phyloP scores from a whole-genome alignment of 1,139 yeast genomes.

The Yamadazyma conglobata region DNA sequence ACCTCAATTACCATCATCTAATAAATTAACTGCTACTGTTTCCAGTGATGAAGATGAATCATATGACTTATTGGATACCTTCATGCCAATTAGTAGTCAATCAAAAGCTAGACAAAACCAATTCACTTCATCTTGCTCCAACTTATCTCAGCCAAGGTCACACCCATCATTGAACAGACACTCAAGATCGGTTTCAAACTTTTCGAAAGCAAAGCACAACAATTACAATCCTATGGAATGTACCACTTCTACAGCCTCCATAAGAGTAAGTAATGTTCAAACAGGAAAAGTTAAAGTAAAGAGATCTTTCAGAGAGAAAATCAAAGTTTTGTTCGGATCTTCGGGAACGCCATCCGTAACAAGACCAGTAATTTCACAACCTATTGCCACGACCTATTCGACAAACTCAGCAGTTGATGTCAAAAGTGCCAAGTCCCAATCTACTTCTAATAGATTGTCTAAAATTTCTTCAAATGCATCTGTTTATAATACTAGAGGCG shows the following conservation, averaged over 20 bases:
- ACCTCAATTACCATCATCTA: conserved; percentile 3
- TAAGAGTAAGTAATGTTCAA: conserved; percentile 13
- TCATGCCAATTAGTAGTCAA: conserved; percentile 13
- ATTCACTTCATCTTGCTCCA: conserved; percentile 15
- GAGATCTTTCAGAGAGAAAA: conserved; percentile 25
- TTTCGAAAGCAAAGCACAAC: conserved; percentile 14
- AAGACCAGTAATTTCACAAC: conserved; percentile 11
- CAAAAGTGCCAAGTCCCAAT: conserved; percentile 8
- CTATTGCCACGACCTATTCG: conserved; percentile 15
- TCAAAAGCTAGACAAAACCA: conserved; percentile 12
- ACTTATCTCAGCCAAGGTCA: conserved; percentile 12
- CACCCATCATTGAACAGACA: conserved; percentile 12
- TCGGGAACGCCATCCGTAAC: conserved; percentile 4
- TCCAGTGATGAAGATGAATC: conserved; percentile 14
- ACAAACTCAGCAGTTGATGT: conserved; percentile 10
- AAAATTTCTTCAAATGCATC: conserved; percentile 3
- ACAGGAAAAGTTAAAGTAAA: conserved; percentile 15
- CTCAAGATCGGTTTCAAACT: conserved; percentile 15
- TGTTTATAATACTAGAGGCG: conserved; percentile 15
- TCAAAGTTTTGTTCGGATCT: conserved; percentile 24
- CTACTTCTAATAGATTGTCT: conserved; percentile 7
- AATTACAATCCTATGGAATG: conserved; percentile 16
- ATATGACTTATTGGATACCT: conserved; percentile 14
- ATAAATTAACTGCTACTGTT: conserved; percentile 5
- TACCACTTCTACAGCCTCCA: conserved; percentile 9